These are phyloP conservation scores for Colletotrichum sp. DNA, from an alignment of 2,329 filamentous ascomycete genomes.

Conservation along the genomic window DNA sequence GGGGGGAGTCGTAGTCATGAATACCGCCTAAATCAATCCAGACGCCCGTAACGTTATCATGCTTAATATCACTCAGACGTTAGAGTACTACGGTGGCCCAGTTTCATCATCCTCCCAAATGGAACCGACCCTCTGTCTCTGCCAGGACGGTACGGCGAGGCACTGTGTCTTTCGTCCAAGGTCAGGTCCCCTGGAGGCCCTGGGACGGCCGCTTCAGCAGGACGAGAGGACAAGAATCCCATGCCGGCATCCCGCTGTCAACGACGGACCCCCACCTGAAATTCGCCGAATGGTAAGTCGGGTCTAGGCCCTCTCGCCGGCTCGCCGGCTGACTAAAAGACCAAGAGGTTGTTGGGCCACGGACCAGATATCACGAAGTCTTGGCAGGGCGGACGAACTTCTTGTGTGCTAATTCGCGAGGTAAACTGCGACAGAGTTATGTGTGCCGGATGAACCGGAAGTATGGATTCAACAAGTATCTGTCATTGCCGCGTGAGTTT, in stretches of 20 bases:
- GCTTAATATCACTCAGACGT: not conserved
- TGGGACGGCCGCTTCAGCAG: not conserved
- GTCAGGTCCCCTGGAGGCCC: not conserved
- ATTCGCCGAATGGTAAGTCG: not conserved
- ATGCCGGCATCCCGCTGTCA: slow-evolving; percentile 8
- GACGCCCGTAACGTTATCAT: not conserved
- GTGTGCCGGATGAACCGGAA: not conserved
- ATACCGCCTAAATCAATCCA: not conserved
- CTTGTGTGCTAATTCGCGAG: not conserved
- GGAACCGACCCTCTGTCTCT: not conserved
- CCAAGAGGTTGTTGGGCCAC: not conserved
- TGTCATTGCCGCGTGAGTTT: not conserved
- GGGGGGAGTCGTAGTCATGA: not conserved
- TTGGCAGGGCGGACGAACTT: not conserved
- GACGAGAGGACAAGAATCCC: not conserved
- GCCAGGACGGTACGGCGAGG: not conserved
- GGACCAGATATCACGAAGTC: not conserved
- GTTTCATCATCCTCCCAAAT: not conserved
- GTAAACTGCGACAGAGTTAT: not conserved
- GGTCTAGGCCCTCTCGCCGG: not conserved
- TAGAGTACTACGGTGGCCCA: not conserved
- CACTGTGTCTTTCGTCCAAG: not conserved
- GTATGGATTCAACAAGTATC: not conserved
- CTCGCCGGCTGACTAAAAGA: not conserved
- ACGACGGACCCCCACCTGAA: not conserved